Percentiles rank a stretch among this genome's conserved stretches.
These are phyloP conservation scores for Colletotrichum lupini DNA, from an alignment of 2,329 filamentous ascomycete species.

Conservation along the genomic window DNA sequence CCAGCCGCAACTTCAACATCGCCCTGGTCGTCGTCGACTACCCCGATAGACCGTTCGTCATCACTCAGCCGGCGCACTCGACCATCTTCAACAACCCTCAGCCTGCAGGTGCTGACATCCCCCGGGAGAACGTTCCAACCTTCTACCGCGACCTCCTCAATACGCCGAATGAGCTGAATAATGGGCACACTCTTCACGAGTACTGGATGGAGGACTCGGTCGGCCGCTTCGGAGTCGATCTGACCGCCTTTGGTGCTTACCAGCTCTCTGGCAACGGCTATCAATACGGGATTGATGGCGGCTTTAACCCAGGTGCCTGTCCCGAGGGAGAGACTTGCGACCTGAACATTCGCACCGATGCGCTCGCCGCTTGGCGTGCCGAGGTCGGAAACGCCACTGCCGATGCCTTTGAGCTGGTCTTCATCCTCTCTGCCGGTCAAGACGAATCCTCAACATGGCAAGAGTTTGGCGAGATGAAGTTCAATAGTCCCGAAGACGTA, in stretches of 20 bases:
- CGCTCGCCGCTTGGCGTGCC: conserved; percentile 58
- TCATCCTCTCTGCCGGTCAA: conserved; percentile 65
- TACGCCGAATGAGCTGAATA: conserved; percentile 59
- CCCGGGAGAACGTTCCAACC: conserved; percentile 57
- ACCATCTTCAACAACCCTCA: conserved; percentile 64
- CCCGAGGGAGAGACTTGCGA: conserved; percentile 54
- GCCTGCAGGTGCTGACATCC: conserved; percentile 47
- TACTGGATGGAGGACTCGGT: conserved; percentile 69
- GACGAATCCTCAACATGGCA: conserved; percentile 68
- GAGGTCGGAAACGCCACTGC: conserved; percentile 63
- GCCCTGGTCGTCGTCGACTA: conserved; percentile 65
- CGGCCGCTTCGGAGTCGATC: conserved; percentile 62
- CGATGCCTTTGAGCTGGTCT: conserved; percentile 60
- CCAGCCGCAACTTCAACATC: conserved; percentile 65
- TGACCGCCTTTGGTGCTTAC: conserved; percentile 64
- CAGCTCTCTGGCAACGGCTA: conserved; percentile 58
- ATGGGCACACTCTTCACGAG: conserved; percentile 64
- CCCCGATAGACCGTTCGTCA: conserved; percentile 58
- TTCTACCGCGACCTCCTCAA: conserved; percentile 65
- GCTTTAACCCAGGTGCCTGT: conserved; percentile 60
- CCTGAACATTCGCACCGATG: conserved; percentile 60
- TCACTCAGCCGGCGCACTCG: conserved; percentile 56
- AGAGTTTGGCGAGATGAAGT: conserved; percentile 67
- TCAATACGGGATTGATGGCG: conserved; percentile 62
- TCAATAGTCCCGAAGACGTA: conserved; percentile 57